Conservation (phyloP, 768 basidiomycete genomes). For the Leccinum broughii region DNA sequence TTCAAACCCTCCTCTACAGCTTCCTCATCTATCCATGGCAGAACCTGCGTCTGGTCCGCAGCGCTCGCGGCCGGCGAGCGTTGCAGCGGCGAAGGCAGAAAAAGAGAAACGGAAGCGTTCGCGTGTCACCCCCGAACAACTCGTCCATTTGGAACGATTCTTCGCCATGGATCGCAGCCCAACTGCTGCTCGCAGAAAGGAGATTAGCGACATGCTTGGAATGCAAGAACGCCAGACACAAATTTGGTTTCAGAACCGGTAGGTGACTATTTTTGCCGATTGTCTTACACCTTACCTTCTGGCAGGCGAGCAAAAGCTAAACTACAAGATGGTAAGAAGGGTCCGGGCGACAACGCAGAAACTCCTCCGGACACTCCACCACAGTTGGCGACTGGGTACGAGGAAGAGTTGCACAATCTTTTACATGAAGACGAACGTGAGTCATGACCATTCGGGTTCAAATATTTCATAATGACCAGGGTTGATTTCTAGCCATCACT, state of each 20-base stretch:
- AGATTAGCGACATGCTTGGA: constrained; percentile 71
- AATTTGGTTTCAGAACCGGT: constrained; percentile 89
- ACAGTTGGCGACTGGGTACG: constrained; percentile 49
- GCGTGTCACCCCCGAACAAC: constrained; percentile 77
- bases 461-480: not conserved
- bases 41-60: constrained; percentile 38
- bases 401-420: constrained; percentile 61
- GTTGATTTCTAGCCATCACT: constrained; percentile 54
- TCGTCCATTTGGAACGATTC: constrained; percentile 70
- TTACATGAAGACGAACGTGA: constrained; percentile 78
- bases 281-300: not conserved
- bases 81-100: constrained; percentile 30
- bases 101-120: constrained; percentile 72
- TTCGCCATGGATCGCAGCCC: constrained; percentile 73
- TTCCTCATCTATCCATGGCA: constrained; percentile 23
- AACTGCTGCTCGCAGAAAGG: constrained; percentile 65
- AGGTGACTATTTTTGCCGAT: not conserved
- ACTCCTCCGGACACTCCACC: constrained; percentile 52
- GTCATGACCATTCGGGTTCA: constrained; percentile 26
- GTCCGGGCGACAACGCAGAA: constrained; percentile 35
- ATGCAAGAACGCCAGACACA: constrained; percentile 89
- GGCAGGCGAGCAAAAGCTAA: constrained; percentile 81
- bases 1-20: constrained; percentile 25
- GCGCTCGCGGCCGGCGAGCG: constrained; percentile 35
- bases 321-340: constrained; percentile 59